Evolutionary conservation across 306 rosid genomes (phyloP).

Genomic region (Prunus dulcis): DNA sequence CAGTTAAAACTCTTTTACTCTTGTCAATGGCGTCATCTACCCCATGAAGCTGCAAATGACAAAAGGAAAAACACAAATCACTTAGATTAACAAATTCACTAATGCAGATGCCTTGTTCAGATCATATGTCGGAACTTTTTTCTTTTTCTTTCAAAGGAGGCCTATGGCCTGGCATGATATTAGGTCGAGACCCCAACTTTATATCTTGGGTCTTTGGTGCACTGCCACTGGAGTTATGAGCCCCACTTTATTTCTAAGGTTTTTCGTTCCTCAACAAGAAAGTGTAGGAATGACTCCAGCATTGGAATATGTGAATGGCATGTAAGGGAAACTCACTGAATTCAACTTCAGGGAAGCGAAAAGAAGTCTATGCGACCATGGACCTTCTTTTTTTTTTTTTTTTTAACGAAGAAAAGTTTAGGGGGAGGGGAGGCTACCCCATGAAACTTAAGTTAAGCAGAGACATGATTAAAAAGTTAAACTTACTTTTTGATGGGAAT

Average conservation of each 20-base stretch:
- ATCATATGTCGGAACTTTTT: not conserved
- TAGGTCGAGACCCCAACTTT: not conserved
- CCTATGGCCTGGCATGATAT: not conserved
- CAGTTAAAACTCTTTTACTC: slow-evolving; percentile 67
- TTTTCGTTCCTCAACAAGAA: not conserved
- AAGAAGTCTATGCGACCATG: not conserved
- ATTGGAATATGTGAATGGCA: not conserved
- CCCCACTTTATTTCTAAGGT: not conserved
- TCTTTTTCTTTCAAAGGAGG: not conserved
- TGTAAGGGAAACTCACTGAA: not conserved
- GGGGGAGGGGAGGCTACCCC: no score
- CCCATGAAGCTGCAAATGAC: slow-evolving; percentile 68
- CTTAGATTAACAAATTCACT: slow-evolving; percentile 12
- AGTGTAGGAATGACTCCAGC: not conserved
- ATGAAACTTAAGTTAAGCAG: slow-evolving; percentile 5
- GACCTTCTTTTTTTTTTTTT: no score
- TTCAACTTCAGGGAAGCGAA: not conserved
- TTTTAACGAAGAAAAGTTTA: no score
- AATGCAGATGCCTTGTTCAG: slow-evolving; percentile 11
- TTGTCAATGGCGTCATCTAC: slow-evolving; percentile 87
- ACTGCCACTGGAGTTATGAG: not conserved
- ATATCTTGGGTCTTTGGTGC: not conserved
- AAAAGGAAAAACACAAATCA: not conserved
- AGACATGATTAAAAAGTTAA: slow-evolving; percentile 8
- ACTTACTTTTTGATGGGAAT: slow-evolving; percentile 67